Conservation (phyloP, 1,139 yeast species). For the Blastobotrys ciferrii region DNA sequence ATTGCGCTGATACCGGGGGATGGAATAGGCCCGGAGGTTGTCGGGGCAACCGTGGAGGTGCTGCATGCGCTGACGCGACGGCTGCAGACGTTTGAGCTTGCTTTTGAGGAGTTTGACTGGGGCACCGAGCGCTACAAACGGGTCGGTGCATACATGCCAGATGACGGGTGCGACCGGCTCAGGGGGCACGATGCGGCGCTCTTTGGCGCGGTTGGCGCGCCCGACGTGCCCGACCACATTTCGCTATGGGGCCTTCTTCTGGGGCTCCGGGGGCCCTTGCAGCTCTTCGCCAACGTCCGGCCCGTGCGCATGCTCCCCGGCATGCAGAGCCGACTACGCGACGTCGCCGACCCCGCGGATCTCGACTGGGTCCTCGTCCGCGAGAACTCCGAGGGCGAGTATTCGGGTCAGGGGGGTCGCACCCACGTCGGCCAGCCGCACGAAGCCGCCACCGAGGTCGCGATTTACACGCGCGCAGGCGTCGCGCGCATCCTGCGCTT, state of each 20-base stretch:
- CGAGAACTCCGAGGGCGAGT: constrained; percentile 99
- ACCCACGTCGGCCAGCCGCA: constrained; percentile 40
- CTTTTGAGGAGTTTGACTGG: constrained; percentile 18
- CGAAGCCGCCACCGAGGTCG: constrained; percentile 96
- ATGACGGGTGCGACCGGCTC: constrained; percentile 16
- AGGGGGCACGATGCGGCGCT: constrained; percentile 18
- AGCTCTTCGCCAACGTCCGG: constrained; percentile 90
- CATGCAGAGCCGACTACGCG: constrained; percentile 86
- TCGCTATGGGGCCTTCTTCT: constrained; percentile 22
- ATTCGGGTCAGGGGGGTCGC: constrained; percentile 82
- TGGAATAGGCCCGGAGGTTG: constrained; percentile 22
- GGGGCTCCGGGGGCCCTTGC: constrained; percentile 21
- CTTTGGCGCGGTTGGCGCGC: constrained; percentile 23
- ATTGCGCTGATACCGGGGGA: constrained; percentile 22
- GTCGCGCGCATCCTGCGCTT: constrained; percentile 94
- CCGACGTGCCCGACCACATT: constrained; percentile 21
- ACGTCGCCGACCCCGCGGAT: constrained; percentile 35
- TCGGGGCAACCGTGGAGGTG: constrained; percentile 19
- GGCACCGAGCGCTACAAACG: constrained; percentile 19
- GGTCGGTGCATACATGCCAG: constrained; percentile 19
- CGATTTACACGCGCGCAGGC: constrained; percentile 92
- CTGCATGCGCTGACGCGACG: constrained; percentile 11
- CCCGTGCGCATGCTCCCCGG: constrained; percentile 94
- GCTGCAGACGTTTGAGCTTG: constrained; percentile 12
- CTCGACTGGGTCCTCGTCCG: constrained; percentile 95